Conservation (phyloP, 768 basidiomycete species). For the Paxillus involutus region DNA sequence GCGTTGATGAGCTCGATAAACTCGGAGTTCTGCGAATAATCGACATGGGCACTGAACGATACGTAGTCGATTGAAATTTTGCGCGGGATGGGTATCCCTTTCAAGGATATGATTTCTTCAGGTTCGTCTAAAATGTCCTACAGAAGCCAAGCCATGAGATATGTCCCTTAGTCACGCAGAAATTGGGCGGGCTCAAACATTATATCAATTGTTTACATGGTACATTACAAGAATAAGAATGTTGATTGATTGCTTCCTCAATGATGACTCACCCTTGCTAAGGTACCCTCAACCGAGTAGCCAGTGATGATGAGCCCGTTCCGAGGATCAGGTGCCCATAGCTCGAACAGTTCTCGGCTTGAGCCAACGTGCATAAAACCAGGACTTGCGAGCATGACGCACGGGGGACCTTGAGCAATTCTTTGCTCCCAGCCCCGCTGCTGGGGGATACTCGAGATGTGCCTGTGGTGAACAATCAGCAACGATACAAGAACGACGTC, state of each 20-base stretch:
- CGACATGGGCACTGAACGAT: slow-evolving; percentile 96
- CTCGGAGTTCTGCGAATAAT: slow-evolving; percentile 92
- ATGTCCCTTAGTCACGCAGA: slow-evolving; percentile 1
- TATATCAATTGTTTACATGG: slow-evolving; percentile 3
- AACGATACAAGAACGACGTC: not conserved
- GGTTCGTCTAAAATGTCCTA: slow-evolving; percentile 94
- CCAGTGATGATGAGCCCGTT: slow-evolving; percentile 95
- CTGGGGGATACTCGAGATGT: slow-evolving; percentile 77
- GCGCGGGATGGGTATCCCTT: slow-evolving; percentile 76
- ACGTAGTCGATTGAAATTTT: slow-evolving; percentile 92
- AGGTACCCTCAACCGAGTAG: slow-evolving; percentile 94
- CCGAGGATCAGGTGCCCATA: slow-evolving; percentile 92
- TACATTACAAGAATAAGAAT: slow-evolving; percentile 1
- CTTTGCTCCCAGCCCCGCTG: slow-evolving; percentile 81
- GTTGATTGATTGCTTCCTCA: not conserved
- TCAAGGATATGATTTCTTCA: slow-evolving; percentile 76
- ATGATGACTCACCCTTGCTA: slow-evolving; percentile 83
- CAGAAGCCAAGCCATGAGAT: slow-evolving; percentile 2
- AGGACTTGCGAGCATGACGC: slow-evolving; percentile 93
- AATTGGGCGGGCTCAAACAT: not conserved
- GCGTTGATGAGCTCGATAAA: slow-evolving; percentile 92
- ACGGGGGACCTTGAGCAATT: slow-evolving; percentile 89
- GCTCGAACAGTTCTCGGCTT: slow-evolving; percentile 89
- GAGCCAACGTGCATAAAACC: slow-evolving; percentile 90
- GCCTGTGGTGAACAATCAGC: slow-evolving; percentile 38